Base-by-base conservation (phyloP, 495 filamentous ascomycete species). In the Aspergillus coremiiformis region DNA sequence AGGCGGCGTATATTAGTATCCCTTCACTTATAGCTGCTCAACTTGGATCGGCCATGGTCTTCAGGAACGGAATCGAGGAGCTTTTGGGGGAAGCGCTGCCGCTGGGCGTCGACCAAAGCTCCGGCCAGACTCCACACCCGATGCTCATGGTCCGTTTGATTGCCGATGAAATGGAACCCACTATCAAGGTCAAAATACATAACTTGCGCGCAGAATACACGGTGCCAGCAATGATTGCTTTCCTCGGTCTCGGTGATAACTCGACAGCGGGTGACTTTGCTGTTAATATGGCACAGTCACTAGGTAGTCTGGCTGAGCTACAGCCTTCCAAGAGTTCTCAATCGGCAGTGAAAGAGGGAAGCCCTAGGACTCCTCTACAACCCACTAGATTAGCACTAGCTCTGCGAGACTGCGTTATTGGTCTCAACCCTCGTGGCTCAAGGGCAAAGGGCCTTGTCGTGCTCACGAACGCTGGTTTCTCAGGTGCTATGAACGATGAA, bases 81-180 rank as follows among this genome's bases (percentile, higher is more conserved):
- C 73, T 97, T 4, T 52, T 96, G 5, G 78, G 80, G 39, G 58
- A 78, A 51, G 73, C 78, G 50, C 53, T 80, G 23, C 50, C 67
- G 3, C 39, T 63, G 4, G 49, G 42, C 41, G 47, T 39, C 27
- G 52, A 47, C 27, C 37, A 66, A 32, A 47, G 44, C 23, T 24
- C 52, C 17, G 52, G 48, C 15, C 45, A 61, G 52, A 49, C 61
- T 32, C 62, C 67, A 43, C 56, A 78, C 26, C 81, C 83, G 2
- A 81, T 86, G 64, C 56, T 89, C 23, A 89, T 90, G 84, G 82
- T 84, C 55, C 78, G 94, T 41, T 85, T 93, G 67, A 84, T 99
- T 47, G 87, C 87, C 0, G 90, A 96, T 64, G 94, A 96, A 59
- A 87, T 94, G 70, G 91, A 96, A 50, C 90, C 94, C 0, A 84